Evolutionary conservation across 179 eudicot species (phyloP), one percentile per base, ranked within the genome.

Genomic region (Heliamphora pulchella): DNA sequence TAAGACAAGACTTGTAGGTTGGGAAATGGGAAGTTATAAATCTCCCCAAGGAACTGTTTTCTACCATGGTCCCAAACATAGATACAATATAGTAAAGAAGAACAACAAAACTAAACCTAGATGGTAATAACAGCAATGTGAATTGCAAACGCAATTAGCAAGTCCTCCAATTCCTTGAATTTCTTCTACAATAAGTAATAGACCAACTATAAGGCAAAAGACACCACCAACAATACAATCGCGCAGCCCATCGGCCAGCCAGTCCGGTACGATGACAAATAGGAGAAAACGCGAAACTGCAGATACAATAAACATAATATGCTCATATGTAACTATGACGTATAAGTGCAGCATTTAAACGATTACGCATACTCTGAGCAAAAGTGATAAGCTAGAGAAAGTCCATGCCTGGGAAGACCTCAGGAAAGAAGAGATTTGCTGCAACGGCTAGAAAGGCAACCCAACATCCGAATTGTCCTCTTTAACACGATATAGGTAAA

Each of bases 401-500:
- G 68, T 46, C 14, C 43, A 31, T 67, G 87, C 91, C 88, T 79
- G 89, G 87, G 69, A 84, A 66, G 43, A 79, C 15, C 65, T 46
- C 58, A 59, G 88, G 88, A 78, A 82, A 84, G 58, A 79, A 78
- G 77, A 85, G 85, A 69, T 78, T 81, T 18, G 82, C 84, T 61
- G 82, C 78, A 20, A 87, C 80, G 71, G 88, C 83, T 74, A 89
- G 74, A 69, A 84, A 74, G 62, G 88, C 88, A 67, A 89, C 80
- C 91, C 91, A 89, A 71, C 84, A 70, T 39, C 91, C 91, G 71
- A 89, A 85, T 66, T 87, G 87, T 53, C 88, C 89, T 81, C 91
- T 89, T 87, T 83, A 85, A 81, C 83, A 81, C 31, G 78, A 66
- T 73, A 64, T 70, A 67, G 73, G 79, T 47, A 57, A 66, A 80